These are phyloP conservation scores for Leishmania guyanensis DNA, from an alignment of 208 protist genomes.

Conservation along the genomic window DNA sequence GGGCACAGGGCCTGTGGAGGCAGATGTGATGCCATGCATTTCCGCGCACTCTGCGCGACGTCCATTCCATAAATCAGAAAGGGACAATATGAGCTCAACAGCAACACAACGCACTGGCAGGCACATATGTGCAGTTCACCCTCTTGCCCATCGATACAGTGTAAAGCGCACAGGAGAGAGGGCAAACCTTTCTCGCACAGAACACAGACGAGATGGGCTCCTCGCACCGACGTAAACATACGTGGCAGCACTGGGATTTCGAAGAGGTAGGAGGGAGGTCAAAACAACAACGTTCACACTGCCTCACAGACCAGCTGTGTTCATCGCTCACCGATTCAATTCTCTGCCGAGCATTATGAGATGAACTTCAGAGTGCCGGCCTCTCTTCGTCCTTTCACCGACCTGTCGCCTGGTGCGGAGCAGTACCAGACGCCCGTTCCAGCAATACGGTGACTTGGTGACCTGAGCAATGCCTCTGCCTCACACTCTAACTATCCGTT, in stretches of 20 bases:
- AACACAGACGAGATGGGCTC: slow-evolving; percentile 45
- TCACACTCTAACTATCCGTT: neutral
- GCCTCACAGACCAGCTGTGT: neutral
- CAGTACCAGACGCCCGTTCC: neutral
- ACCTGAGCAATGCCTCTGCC: neutral
- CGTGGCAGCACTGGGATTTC: neutral
- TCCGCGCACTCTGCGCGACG: neutral
- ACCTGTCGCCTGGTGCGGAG: neutral
- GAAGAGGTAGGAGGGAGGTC: too few species aligned
- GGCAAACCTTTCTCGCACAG: neutral
- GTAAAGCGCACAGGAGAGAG: slow-evolving; percentile 12
- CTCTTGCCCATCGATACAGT: slow-evolving; percentile 47
- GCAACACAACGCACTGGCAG: neutral
- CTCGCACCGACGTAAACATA: neutral
- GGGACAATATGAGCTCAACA: too few species aligned
- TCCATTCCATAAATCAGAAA: neutral
- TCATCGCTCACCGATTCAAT: too few species aligned
- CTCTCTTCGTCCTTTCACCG: neutral
- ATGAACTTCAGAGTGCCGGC: neutral
- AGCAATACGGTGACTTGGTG: neutral
- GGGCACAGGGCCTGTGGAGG: neutral
- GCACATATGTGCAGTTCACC: neutral
- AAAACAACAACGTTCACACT: neutral
- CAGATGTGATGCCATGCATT: neutral
- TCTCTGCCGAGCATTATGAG: too few species aligned